These are phyloP conservation scores for Aspergillus affinis DNA, from an alignment of 495 filamentous ascomycete genomes.

Conservation along the genomic window DNA sequence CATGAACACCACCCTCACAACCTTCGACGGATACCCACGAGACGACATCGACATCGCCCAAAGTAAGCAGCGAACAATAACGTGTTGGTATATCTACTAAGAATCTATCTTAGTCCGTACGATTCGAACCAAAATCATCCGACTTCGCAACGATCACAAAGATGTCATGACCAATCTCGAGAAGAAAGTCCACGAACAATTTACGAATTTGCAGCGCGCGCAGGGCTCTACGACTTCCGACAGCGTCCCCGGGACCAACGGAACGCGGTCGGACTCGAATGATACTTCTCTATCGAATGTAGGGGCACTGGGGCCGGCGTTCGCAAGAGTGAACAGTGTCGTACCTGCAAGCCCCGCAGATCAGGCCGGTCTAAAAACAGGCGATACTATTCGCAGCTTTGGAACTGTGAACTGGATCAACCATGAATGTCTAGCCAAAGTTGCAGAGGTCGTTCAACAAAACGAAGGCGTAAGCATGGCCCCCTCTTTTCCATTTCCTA, in stretches of 20 bases:
- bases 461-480: conserved; percentile 78
- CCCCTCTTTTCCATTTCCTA: background rate
- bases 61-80: conserved; percentile 54
- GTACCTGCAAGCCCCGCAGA: conserved; percentile 77
- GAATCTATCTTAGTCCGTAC: conserved; percentile 66
- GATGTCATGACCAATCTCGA: conserved; percentile 80
- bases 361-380: conserved; percentile 74
- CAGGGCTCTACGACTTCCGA: conserved; percentile 25
- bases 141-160: conserved; percentile 91
- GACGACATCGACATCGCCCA: conserved; percentile 94
- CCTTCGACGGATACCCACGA: conserved; percentile 89
- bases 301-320: conserved; percentile 61
- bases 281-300: conserved; percentile 23
- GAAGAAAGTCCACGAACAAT: conserved; percentile 75
- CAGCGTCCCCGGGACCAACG: conserved; percentile 28
- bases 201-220: conserved; percentile 39
- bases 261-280: conserved; percentile 19
- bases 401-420: conserved; percentile 78
- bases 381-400: conserved; percentile 83
- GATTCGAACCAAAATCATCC: conserved; percentile 84
- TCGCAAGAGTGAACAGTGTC: conserved; percentile 89
- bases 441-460: conserved; percentile 79
- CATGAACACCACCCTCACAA: conserved; percentile 87
- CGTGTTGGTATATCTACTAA: conserved; percentile 12
- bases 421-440: conserved; percentile 79